Conservation (phyloP, 2,329 filamentous ascomycete genomes). For the Cladosporium sp. region DNA sequence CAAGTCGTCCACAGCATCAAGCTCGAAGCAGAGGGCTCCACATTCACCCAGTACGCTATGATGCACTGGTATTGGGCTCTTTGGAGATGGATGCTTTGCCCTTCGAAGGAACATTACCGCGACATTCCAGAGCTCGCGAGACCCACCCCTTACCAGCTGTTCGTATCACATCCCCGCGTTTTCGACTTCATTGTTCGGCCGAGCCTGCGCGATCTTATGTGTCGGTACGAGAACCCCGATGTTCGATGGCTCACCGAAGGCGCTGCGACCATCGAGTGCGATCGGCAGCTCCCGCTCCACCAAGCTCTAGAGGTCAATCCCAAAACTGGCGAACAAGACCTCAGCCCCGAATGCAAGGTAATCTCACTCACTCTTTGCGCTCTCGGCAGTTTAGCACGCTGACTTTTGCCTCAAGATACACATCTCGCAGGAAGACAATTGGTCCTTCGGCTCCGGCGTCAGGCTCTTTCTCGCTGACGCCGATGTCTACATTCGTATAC, state of each 20-base stretch:
- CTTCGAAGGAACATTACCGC: neutral
- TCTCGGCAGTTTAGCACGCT: too few relatives aligned
- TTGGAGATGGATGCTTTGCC: slow-evolving; percentile 5
- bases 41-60: slow-evolving; percentile 4
- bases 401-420: too few relatives aligned
- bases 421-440: too few relatives aligned
- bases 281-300: neutral
- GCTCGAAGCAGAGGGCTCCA: neutral
- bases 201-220: neutral
- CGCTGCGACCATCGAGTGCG: neutral
- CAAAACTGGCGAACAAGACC: neutral
- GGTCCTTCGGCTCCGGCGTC: too few relatives aligned
- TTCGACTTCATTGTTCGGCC: slow-evolving; percentile 7
- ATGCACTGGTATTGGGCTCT: slow-evolving; percentile 7
- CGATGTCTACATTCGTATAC: too few relatives aligned
- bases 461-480: too few relatives aligned
- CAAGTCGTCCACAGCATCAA: slow-evolving; percentile 2
- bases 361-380: too few relatives aligned
- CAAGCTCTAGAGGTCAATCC: neutral
- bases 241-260: slow-evolving; percentile 5
- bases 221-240: neutral
- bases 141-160: slow-evolving; percentile 2
- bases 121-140: slow-evolving; percentile 1
- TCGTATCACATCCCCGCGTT: slow-evolving; percentile 1
- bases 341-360: slow-evolving; percentile 9